These are phyloP conservation scores for Candida jianshihensis DNA, from an alignment of 805 yeast species.

Conservation along the genomic window DNA sequence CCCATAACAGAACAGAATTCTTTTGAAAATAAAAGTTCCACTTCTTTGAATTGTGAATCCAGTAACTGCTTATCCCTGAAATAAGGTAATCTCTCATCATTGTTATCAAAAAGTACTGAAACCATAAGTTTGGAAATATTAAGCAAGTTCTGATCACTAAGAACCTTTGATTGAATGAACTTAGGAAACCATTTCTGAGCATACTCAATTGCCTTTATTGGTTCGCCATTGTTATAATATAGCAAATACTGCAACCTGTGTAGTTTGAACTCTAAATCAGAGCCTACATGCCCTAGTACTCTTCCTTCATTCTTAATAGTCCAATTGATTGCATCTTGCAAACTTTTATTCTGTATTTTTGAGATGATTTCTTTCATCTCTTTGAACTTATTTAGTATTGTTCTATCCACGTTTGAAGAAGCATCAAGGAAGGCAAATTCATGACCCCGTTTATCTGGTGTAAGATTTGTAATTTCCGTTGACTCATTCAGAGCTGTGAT, in stretches of 20 bases:
- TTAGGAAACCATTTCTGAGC: slow-evolving; percentile 34
- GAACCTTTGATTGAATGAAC: slow-evolving; percentile 29
- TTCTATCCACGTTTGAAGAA: slow-evolving; percentile 13
- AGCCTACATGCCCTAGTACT: slow-evolving; percentile 22
- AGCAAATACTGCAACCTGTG: slow-evolving; percentile 36
- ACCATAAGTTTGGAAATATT: slow-evolving; percentile 39
- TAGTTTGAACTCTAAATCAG: slow-evolving; percentile 38
- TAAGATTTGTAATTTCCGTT: no score
- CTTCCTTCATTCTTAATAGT: slow-evolving; percentile 21
- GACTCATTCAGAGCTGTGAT: slow-evolving; percentile 27
- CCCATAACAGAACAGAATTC: slow-evolving; percentile 45
- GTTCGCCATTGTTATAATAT: slow-evolving; percentile 20
- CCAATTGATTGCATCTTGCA: slow-evolving; percentile 47
- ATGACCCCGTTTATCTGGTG: no score
- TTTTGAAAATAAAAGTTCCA: slow-evolving; percentile 32
- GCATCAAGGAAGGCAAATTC: slow-evolving; percentile 22
- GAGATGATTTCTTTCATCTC: slow-evolving; percentile 36
- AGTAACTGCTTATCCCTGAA: slow-evolving; percentile 16
- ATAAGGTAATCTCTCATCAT: slow-evolving; percentile 19
- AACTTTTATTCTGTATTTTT: slow-evolving; percentile 28
- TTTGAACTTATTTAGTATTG: slow-evolving; percentile 29
- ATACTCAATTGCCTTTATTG: slow-evolving; percentile 33
- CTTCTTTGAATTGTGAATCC: slow-evolving; percentile 24
- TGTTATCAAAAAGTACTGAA: slow-evolving; percentile 22
- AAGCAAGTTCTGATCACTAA: slow-evolving; percentile 21